Base-by-base conservation (phyloP, 176 grass and related monocot species). In the Triticum monococcum region DNA sequence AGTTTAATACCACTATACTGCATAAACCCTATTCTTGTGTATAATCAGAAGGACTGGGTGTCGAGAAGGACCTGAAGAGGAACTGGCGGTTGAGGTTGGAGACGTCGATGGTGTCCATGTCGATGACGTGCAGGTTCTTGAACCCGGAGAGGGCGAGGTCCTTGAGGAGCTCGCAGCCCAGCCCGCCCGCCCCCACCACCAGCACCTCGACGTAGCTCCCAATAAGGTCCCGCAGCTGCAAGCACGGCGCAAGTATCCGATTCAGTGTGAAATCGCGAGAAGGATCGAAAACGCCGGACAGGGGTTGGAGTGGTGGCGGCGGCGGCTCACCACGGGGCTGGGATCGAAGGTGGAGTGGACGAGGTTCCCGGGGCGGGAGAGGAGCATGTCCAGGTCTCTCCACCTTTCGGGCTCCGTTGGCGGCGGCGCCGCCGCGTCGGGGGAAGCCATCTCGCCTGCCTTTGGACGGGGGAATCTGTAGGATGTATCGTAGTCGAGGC, bases 71-170 rank as follows among this genome's bases (percentile, higher is more conserved):
- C 97, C 97, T 98, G 90, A 98, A 98, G 59, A 98, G 92, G 89
- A 98, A 98, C 94, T 98, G 94, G 57, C 97, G 92, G 75, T 96
- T 96, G 87, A 98, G 93, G 66, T 98, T 98, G 81, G 97, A 98
- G 12, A 98, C 90, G 72, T 98, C 97, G 66, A 98, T 98, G 83
- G 97, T 98, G 86, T 98, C 97, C 94, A 98, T 98, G 76, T 98
- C 97, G 41, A 98, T 98, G 72, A 98, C 97, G 70, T 98, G 93
- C 28, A 98, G 88, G 30, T 90, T 92, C 88, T 92, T 98, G 84
- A 98, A 98, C 12, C 97, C 97, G 23, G 94, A 98, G 33, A 98
- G 87, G 22, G 97, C 94, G 25, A 98, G 89, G 85, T 98, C 97
- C 92, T 98, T 98, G 81, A 98, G 93, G 71, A 98, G 89, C 81